These are phyloP conservation scores for Cordia subcordata DNA, from an alignment of 257 asterid species.

Conservation along the genomic window DNA sequence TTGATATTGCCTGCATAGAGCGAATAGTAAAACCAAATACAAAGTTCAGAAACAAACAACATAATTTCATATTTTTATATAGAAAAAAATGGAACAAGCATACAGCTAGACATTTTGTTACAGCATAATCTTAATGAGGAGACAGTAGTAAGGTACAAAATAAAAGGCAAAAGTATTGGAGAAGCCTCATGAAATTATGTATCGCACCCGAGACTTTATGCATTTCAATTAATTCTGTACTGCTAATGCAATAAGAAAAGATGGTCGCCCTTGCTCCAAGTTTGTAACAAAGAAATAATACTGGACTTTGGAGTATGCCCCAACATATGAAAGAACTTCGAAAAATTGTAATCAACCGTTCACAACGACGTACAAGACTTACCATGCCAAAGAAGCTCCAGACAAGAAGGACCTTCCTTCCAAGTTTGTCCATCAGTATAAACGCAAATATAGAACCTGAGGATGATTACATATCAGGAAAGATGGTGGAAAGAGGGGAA, in stretches of 20 bases:
- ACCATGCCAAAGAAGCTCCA: conserved; percentile 99
- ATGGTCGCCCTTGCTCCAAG: neutral
- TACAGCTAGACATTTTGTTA: no score
- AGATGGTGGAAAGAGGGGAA: neutral
- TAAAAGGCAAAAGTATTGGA: no score
- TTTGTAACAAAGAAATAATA: neutral
- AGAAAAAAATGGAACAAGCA: neutral
- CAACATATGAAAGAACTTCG: neutral
- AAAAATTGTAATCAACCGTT: neutral
- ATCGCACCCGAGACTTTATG: no score
- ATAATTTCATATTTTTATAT: neutral
- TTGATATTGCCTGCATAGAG: conserved; percentile 60
- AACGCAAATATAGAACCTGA: conserved; percentile 78
- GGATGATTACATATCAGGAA: conserved; percentile 10
- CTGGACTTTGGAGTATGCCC: neutral
- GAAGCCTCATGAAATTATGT: no score
- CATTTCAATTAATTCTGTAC: neutral
- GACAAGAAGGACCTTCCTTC: conserved; percentile 82
- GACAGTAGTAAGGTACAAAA: neutral
- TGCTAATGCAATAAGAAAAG: neutral
- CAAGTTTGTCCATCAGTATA: conserved; percentile 82
- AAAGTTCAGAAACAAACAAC: neutral
- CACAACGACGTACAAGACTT: conserved; percentile 5
- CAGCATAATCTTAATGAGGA: neutral
- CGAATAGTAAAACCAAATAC: conserved; percentile 4